Evolutionary conservation across 2,329 filamentous ascomycete genomes (phyloP), one percentile per base, ranked within the genome.

Genomic region (Grosmannia penicillata): DNA sequence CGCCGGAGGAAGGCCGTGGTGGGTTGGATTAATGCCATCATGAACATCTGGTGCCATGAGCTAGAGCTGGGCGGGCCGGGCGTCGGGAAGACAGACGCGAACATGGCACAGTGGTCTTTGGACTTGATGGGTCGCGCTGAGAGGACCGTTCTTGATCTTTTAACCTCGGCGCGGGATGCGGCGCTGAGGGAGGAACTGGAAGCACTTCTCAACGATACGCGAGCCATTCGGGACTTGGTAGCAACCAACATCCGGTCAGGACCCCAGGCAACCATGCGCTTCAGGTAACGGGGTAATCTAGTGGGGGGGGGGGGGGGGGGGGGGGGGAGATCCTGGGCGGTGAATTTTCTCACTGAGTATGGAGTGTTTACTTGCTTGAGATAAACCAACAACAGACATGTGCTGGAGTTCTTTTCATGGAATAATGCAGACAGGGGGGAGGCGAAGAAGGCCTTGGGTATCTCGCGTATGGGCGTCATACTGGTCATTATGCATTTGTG

Each of bases 51-150:
- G 68, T 59, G 63, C 13, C 58, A 60, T 19, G 66, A 70, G 40
- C 56, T 65, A 6, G 63, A 68, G 47, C 56, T 67, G 33, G 60
- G 62, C 14, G 63, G 60, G 32, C 43, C 38, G n/a, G 48, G 46
- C 10, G 51, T 52, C 27, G 27, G 14, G 4, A 60, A 59, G 48
- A 56, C 59, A n/a, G 48, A 53, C 6, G 56, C 55, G 2, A 51
- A 53, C 8, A 59, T 67, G 19, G 56, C 59, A 7, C 51, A 51
- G 4, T 66, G 65, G 50, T 60, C 72, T 21, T 57, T 58, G 18
- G 69, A 73, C 23, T 54, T 75, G 27, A 56, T 75, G 30, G 56
- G 53, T 32, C 57, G 65, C 36, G 70, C 68, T 43, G 70, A 72
- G 43, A 53, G 56, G 22, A 61, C 61, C 21, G 49, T 67, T 23